A percentile compares a stretch with the other conserved stretches of the same genome.
Conservation (phyloP, 2,329 filamentous ascomycete genomes). For the Penicillium capsulatum region DNA sequence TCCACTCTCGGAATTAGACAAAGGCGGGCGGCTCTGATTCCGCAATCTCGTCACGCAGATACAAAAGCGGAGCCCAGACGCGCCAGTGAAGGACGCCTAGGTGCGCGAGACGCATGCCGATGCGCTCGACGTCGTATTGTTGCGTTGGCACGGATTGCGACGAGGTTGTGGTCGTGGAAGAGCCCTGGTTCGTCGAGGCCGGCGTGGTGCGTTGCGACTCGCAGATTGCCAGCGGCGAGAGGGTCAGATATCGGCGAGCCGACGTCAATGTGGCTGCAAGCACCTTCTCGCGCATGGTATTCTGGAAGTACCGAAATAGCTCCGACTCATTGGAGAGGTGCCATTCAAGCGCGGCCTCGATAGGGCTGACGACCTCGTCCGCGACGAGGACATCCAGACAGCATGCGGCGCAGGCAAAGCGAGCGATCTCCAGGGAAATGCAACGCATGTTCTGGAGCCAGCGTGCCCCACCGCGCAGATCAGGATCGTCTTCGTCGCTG, state of each 20-base stretch:
- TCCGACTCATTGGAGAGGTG: conserved; percentile 33
- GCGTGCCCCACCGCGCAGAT: conserved; percentile 21
- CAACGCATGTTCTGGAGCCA: conserved; percentile 36
- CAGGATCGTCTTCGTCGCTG: conserved; percentile 16
- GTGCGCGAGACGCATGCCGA: conserved; percentile 75
- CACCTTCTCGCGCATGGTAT: conserved; percentile 32
- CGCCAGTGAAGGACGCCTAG: conserved; percentile 84
- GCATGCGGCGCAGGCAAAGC: conserved; percentile 35
- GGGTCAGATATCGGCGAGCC: conserved; percentile 37
- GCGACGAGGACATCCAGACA: conserved; percentile 26
- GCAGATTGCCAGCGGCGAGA: conserved; percentile 44
- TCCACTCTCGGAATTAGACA: conserved; percentile 7
- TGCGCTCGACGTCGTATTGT: conserved; percentile 39
- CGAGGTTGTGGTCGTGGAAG: conserved; percentile 1
- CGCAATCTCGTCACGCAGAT: conserved; percentile 41
- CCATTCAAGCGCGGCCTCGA: conserved; percentile 34
- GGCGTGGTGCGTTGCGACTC: conserved; percentile 37
- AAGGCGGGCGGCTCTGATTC: conserved; percentile 12
- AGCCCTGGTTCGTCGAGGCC: conserved; percentile 4
- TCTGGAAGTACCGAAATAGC: conserved; percentile 33
- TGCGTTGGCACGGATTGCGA: conserved; percentile 19
- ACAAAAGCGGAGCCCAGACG: conserved; percentile 76
- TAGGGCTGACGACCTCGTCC: conserved; percentile 32
- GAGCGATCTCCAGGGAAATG: conserved; percentile 43
- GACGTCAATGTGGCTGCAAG: conserved; percentile 29